phyloP scores from a whole-genome alignment of 306 rosid genomes.

The Acacia acuminata region DNA sequence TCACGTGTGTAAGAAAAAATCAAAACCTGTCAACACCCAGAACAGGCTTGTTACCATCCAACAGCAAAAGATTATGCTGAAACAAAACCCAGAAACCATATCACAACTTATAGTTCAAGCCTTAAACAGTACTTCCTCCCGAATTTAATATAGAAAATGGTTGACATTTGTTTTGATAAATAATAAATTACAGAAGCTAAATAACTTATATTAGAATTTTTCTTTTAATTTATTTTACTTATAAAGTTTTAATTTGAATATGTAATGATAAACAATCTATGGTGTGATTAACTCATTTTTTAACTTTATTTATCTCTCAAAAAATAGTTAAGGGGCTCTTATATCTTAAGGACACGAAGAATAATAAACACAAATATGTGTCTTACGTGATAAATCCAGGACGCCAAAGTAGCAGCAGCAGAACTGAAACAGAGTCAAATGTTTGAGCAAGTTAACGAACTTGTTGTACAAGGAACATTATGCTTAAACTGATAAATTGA shows the following conservation, averaged over 20 bases:
- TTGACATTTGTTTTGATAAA: too few relatives aligned
- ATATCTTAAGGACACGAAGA: rapidly evolving
- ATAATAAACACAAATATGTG: background rate
- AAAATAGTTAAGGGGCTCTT: too few relatives aligned
- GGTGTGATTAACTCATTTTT: too few relatives aligned
- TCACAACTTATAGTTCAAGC: background rate
- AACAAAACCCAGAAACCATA: slow-evolving; percentile 14
- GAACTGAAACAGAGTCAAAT: slow-evolving; percentile 47
- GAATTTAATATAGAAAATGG: too few relatives aligned
- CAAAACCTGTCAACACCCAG: slow-evolving; percentile 72
- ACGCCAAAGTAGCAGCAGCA: slow-evolving; percentile 63
- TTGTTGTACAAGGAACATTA: background rate
- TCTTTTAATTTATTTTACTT: too few relatives aligned
- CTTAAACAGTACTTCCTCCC: background rate
- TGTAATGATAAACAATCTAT: too few relatives aligned
- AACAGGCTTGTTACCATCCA: slow-evolving; percentile 66
- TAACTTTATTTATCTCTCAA: too few relatives aligned
- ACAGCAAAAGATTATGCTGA: slow-evolving; percentile 61
- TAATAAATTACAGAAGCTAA: too few relatives aligned
- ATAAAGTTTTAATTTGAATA: too few relatives aligned
- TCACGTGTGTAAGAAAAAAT: slow-evolving; percentile 68
- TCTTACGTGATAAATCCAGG: slow-evolving; percentile 72
- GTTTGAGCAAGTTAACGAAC: background rate
- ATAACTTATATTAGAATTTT: too few relatives aligned
- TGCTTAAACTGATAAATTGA: background rate